Base-by-base conservation (phyloP, 495 filamentous ascomycete genomes). In the Aspergillus cristatus region DNA sequence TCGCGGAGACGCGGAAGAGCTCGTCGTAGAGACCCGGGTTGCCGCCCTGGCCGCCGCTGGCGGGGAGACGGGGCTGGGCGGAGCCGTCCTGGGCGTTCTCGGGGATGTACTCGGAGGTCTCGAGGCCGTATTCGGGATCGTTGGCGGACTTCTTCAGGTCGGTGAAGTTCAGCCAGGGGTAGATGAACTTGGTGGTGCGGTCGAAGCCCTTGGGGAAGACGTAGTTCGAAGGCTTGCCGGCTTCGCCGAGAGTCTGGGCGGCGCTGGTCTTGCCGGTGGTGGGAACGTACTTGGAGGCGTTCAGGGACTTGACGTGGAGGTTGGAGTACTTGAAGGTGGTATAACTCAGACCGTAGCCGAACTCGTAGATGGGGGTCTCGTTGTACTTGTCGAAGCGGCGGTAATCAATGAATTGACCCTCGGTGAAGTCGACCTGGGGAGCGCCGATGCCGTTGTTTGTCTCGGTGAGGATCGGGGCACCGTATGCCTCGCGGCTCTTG, bases 371-470 rank as follows among this genome's bases (percentile, higher is more conserved):
- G 1, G 91, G 86, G 15, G 77, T 70, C 37, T 82, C 74, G 28
- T 78, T 65, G 18, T 68, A 65, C 58, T 79, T 81, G 68, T 98
- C 91, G 33, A 98, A 84, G 40, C 78, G 67, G 37, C 91, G 84
- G 61, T 98, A 98, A 62, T 98, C 91, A 58, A 95, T 93, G 63
- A 94, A 91, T 18, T 82, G 70, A 25, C 90, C 90, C 49, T 96
- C 89, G 16, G 68, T 69, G 58, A 89, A 95, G 57, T 90, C 69
- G 18, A 79, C 61, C 59, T 98, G 91, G 3, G 88, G 88, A 14
- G 81, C 72, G 15, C 46, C 70, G 13, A 68, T 52, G 33, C 78
- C 81, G 35, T 84, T 80, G 60, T 90, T 90, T 17, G 82, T 74
- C 42, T 74, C 55, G 47, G 86, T 87, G 24, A 94, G 59, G 6